Percentiles rank a stretch among this genome's conserved stretches.
Evolutionary conservation across 352 stramenopile genomes (phyloP).

Genomic region (Phytophthora nicotianae): DNA sequence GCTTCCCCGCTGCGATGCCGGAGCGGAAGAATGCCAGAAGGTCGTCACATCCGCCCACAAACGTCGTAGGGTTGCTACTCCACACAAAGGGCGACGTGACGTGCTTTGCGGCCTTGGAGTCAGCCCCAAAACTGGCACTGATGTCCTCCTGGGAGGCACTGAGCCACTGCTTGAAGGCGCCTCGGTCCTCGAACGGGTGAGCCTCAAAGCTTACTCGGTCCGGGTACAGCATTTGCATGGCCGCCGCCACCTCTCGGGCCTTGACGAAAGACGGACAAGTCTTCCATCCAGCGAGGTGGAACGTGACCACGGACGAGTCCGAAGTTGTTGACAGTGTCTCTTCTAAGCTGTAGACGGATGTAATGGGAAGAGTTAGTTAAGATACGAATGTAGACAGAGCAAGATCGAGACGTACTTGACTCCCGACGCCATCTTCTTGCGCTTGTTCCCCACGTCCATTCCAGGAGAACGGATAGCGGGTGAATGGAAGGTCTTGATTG

Average conservation of each 20-base stretch:
- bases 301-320: conserved; percentile 37
- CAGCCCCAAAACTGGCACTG: conserved; percentile 37
- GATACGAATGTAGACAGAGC: background rate
- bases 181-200: conserved; percentile 63
- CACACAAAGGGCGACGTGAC: conserved; percentile 82
- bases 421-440: conserved; percentile 45
- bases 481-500: background rate
- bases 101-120: conserved; percentile 52
- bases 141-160: conserved; percentile 42
- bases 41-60: conserved; percentile 74
- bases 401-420: conserved; percentile 53
- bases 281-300: conserved; percentile 77
- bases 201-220: conserved; percentile 45
- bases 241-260: conserved; percentile 55
- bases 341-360: conserved; percentile 36
- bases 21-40: conserved; percentile 68
- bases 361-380: conserved; percentile 3
- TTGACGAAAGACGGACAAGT: conserved; percentile 71
- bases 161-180: conserved; percentile 68
- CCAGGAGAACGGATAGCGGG: background rate
- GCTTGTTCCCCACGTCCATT: conserved; percentile 32
- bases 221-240: conserved; percentile 74
- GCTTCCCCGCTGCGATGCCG: conserved; percentile 32
- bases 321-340: conserved; percentile 39
- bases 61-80: conserved; percentile 54